Conservation (phyloP, 1,284 basidiomycete genomes). For the Acaromyces ingoldii region DNA sequence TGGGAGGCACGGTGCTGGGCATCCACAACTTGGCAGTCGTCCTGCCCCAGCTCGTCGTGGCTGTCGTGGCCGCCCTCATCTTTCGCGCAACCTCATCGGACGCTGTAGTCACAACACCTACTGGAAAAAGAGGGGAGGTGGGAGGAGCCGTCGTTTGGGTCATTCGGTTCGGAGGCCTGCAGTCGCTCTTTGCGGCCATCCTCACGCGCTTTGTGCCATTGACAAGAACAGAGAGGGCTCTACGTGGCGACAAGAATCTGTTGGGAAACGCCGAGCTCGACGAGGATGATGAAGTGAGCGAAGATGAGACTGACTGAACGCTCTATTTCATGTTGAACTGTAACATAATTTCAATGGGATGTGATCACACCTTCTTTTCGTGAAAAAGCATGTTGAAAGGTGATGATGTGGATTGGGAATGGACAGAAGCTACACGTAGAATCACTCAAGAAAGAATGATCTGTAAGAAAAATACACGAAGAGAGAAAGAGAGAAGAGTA, state of each 20-base stretch:
- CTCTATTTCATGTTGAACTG: too few species aligned
- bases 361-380: too few species aligned
- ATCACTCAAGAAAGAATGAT: too few species aligned
- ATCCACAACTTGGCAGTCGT: conserved; percentile 78
- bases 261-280: too few species aligned
- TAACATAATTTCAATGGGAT: too few species aligned
- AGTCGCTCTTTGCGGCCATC: conserved; percentile 42
- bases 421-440: too few species aligned
- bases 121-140: background rate
- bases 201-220: conserved; percentile 32
- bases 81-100: conserved; percentile 58
- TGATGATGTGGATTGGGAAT: too few species aligned
- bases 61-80: conserved; percentile 79
- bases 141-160: conserved; percentile 68
- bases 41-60: conserved; percentile 56
- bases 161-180: conserved; percentile 77
- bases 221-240: conserved; percentile 24
- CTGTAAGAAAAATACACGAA: too few species aligned
- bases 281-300: too few species aligned
- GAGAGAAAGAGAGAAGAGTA: too few species aligned
- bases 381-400: too few species aligned
- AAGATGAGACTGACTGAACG: too few species aligned
- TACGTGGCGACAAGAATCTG: conserved; percentile 4
- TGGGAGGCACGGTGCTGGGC: conserved; percentile 83
- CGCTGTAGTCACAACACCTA: conserved; percentile 57